phyloP scores from a whole-genome alignment of 441 rosid genomes.

The Mallotus repandus region DNA sequence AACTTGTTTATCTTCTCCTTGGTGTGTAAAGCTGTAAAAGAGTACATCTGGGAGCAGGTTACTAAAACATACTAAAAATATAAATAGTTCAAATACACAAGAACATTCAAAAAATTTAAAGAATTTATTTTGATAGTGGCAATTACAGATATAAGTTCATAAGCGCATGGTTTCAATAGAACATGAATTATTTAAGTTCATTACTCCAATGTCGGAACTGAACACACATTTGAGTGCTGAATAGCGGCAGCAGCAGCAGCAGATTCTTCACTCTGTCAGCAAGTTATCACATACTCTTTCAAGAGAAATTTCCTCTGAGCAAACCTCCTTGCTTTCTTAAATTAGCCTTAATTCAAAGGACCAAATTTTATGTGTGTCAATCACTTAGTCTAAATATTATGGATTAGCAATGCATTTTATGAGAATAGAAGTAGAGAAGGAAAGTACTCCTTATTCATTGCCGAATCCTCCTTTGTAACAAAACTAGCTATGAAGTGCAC shows the following conservation, averaged over 20 bases:
- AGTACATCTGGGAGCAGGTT: background rate
- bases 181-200: too few relatives aligned
- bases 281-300: background rate
- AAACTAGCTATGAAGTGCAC: background rate
- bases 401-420: background rate
- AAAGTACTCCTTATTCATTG: background rate
- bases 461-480: background rate
- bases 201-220: too few relatives aligned
- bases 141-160: too few relatives aligned
- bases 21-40: background rate
- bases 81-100: too few relatives aligned
- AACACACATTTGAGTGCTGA: too few relatives aligned
- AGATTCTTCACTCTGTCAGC: background rate
- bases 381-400: background rate
- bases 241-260: background rate
- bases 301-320: background rate
- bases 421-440: background rate
- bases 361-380: too few relatives aligned
- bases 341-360: background rate
- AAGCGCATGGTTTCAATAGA: too few relatives aligned
- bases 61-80: too few relatives aligned
- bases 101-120: too few relatives aligned
- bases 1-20: too few relatives aligned
- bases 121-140: too few relatives aligned
- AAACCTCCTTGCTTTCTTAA: background rate